Evolutionary conservation across 2,329 filamentous ascomycete species (phyloP), one percentile per base, ranked within the genome.

Genomic region (Colletotrichum destructivum): DNA sequence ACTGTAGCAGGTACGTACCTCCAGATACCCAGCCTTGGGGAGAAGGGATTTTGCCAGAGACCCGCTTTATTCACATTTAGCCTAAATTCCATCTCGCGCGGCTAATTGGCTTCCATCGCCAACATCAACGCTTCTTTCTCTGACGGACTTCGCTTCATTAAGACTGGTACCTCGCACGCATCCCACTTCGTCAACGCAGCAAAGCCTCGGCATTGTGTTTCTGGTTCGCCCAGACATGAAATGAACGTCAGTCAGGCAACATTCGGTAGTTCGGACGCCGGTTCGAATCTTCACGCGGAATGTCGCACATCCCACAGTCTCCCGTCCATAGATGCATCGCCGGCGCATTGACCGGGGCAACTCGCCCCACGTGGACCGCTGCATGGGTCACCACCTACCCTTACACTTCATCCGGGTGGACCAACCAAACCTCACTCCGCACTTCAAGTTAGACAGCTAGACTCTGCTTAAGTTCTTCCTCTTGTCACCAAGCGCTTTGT

Each of bases 41-140:
- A 51, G 61, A 66, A 62, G 66, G n/a, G 55, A 72, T 71, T 66
- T 57, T 42, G 55, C 61, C 42, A 54, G 16, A 51, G 62, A 57
- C 70, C 69, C 70, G 55, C 60, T 56, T 62, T 63, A 56, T 64
- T 66, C 35, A 21, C 42, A 69, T 73, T 73, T 69, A 73, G 69
- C 72, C 72, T 73, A 60, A 73, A 72, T 55, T 15, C 60, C 46
- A 40, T 69, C 35, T 46, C 55, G 51, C 35, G 69, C 64, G 72
- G 72, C 64, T 73, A 72, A 73, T 73, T 62, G 70, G 66, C 49
- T 56, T 61, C 56, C 61, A 23, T 57, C 70, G 59, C 64, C 52
- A 47, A 63, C 65, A 23, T 31, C 46, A 63, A 47, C 38, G 18
- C 46, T 64, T 64, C 49, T 51, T 69, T 64, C 31, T 44, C 13